These are phyloP conservation scores for Mycosphaerella arachidis DNA, from an alignment of 2,329 filamentous ascomycete species.

Conservation along the genomic window DNA sequence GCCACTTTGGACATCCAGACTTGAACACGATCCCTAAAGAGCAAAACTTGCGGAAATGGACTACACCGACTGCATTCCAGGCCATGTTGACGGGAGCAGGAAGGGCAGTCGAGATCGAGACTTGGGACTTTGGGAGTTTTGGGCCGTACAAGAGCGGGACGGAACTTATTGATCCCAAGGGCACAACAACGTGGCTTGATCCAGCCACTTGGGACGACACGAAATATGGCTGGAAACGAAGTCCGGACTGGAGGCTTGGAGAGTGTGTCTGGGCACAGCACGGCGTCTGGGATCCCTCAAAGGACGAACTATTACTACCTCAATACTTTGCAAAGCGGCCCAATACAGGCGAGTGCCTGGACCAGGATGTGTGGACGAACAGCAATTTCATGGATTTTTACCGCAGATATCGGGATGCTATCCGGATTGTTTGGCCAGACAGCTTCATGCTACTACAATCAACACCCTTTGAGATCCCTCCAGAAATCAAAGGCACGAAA, in stretches of 20 bases:
- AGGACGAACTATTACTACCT: conserved; percentile 71
- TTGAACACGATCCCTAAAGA: conserved; percentile 76
- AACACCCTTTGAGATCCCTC: conserved; percentile 86
- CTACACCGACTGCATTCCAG: conserved; percentile 91
- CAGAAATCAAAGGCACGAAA: conserved; percentile 72
- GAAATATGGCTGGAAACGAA: conserved; percentile 84
- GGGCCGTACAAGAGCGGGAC: conserved; percentile 87
- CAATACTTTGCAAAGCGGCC: conserved; percentile 85
- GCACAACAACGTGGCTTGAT: conserved; percentile 73
- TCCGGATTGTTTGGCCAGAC: conserved; percentile 71
- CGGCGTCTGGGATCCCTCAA: conserved; percentile 83
- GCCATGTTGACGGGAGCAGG: conserved; percentile 88
- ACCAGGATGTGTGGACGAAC: conserved; percentile 85
- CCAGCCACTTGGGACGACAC: conserved; percentile 77
- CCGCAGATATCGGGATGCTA: conserved; percentile 67
- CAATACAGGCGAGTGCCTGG: conserved; percentile 64
- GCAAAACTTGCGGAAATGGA: conserved; percentile 87
- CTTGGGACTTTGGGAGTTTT: conserved; percentile 89
- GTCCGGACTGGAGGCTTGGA: conserved; percentile 85
- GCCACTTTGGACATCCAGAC: conserved; percentile 78
- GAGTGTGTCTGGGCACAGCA: conserved; percentile 96
- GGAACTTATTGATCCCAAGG: conserved; percentile 79
- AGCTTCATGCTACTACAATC: conserved; percentile 88
- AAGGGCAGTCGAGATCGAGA: conserved; percentile 80
- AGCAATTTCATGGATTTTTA: conserved; percentile 87